These are phyloP conservation scores for Alternaria novae-zelandiae DNA, from an alignment of 2,329 filamentous ascomycete genomes.

Conservation along the genomic window DNA sequence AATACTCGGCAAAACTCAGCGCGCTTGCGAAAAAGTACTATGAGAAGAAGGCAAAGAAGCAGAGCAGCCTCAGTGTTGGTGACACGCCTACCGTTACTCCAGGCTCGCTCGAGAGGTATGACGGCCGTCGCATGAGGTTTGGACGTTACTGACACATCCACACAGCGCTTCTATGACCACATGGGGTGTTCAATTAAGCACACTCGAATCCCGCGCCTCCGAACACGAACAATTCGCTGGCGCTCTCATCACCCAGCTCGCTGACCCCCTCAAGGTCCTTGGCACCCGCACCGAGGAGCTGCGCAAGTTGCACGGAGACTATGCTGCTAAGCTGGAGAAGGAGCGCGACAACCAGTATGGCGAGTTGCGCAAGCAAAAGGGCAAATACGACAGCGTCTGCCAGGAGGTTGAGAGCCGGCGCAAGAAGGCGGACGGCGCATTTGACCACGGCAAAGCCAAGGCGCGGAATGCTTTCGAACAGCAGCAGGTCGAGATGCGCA, in stretches of 20 bases:
- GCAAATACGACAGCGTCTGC: constrained; percentile 89
- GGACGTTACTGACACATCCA: constrained; percentile 7
- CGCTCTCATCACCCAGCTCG: constrained; percentile 79
- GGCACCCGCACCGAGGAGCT: constrained; percentile 83
- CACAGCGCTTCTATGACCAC: constrained; percentile 93
- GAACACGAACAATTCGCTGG: constrained; percentile 88
- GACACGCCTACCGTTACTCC: constrained; percentile 93
- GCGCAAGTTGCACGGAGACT: constrained; percentile 88
- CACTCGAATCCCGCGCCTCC: constrained; percentile 82
- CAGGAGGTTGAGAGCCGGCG: constrained; percentile 93
- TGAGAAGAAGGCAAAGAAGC: constrained; percentile 94
- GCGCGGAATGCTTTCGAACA: constrained; percentile 91
- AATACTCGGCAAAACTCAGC: constrained; percentile 88
- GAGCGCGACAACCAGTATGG: constrained; percentile 84
- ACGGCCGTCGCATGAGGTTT: neutral
- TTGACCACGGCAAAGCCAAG: constrained; percentile 84
- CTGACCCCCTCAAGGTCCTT: constrained; percentile 82
- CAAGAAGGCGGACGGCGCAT: constrained; percentile 94
- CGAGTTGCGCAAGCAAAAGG: constrained; percentile 88
- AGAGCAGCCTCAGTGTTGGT: constrained; percentile 85
- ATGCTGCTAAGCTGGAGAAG: constrained; percentile 84
- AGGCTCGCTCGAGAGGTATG: constrained; percentile 86
- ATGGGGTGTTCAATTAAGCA: constrained; percentile 92
- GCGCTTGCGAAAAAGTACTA: constrained; percentile 94
- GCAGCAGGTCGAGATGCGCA: constrained; percentile 94